Evolutionary conservation across 768 basidiomycete species (phyloP).

Genomic region (Hygrophorus pudorinus): DNA sequence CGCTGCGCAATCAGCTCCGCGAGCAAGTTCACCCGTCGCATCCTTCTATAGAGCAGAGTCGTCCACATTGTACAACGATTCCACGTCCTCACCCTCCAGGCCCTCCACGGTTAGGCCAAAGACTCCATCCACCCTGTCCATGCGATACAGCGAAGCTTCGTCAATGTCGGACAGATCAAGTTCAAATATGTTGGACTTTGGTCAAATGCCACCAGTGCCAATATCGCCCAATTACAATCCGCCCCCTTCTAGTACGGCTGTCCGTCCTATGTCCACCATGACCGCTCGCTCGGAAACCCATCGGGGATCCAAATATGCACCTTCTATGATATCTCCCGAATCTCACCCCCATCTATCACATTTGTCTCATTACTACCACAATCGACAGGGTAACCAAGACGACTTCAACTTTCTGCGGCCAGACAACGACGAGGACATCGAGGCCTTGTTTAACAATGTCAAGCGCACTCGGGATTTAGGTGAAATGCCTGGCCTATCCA

Average conservation of each 20-base stretch:
- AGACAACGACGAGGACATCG: slow-evolving; percentile 64
- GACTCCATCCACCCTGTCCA: slow-evolving; percentile 21
- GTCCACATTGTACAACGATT: slow-evolving; percentile 44
- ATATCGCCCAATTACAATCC: slow-evolving; percentile 14
- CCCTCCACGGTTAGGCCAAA: slow-evolving; percentile 22
- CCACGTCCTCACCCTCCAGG: slow-evolving; percentile 24
- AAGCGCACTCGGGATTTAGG: slow-evolving; percentile 58
- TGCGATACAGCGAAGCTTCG: slow-evolving; percentile 50
- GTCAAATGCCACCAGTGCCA: slow-evolving; percentile 24
- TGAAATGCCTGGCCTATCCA: slow-evolving; percentile 46
- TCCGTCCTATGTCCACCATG: slow-evolving; percentile 40
- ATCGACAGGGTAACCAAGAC: slow-evolving; percentile 15
- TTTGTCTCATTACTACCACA: slow-evolving; percentile 42
- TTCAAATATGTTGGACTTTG: slow-evolving; percentile 45
- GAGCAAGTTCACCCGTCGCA: slow-evolving; percentile 40
- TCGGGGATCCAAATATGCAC: slow-evolving; percentile 52
- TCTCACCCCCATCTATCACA: slow-evolving; percentile 38
- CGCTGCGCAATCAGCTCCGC: slow-evolving; percentile 25
- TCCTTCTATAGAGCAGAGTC: slow-evolving; percentile 49
- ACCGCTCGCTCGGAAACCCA: slow-evolving; percentile 50
- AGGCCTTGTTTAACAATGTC: slow-evolving; percentile 71
- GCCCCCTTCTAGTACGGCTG: slow-evolving; percentile 23
- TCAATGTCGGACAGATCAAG: slow-evolving; percentile 38
- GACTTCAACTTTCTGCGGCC: slow-evolving; percentile 76
- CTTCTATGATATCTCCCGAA: slow-evolving; percentile 43